Conservation (phyloP, 2,329 filamentous ascomycete genomes). For the Daldinia sp. region DNA sequence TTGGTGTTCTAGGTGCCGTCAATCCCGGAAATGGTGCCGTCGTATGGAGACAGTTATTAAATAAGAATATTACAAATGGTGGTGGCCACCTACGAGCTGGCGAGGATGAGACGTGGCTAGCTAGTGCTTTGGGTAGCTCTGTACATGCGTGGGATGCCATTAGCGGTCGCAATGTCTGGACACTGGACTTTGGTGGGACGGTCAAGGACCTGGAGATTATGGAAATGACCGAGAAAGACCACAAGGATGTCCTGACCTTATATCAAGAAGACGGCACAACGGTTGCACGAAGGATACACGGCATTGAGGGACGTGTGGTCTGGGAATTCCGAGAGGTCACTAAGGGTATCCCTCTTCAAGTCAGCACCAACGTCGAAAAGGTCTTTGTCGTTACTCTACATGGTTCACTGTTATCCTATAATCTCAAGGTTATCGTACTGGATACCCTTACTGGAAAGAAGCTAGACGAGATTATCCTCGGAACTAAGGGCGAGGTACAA, state of each 20-base stretch:
- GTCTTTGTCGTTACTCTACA: conserved; percentile 83
- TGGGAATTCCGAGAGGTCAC: conserved; percentile 80
- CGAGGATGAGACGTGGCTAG: conserved; percentile 80
- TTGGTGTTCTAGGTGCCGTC: conserved; percentile 83
- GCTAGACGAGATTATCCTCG: conserved; percentile 74
- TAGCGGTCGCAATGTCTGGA: conserved; percentile 82
- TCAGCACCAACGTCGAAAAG: conserved; percentile 73
- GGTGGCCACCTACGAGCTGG: conserved; percentile 71
- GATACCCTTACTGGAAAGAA: conserved; percentile 78
- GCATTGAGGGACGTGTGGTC: conserved; percentile 73
- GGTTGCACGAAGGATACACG: conserved; percentile 75
- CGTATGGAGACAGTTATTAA: conserved; percentile 84
- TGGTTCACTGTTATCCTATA: conserved; percentile 73
- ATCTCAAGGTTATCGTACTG: conserved; percentile 77
- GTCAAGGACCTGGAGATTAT: conserved; percentile 80
- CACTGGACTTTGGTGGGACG: conserved; percentile 64
- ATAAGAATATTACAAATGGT: conserved; percentile 57
- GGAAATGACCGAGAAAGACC: conserved; percentile 67
- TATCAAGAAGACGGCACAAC: conserved; percentile 65
- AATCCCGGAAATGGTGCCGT: conserved; percentile 86
- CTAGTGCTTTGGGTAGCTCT: conserved; percentile 73
- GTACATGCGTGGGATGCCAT: conserved; percentile 85
- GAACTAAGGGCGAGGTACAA: conserved; percentile 77
- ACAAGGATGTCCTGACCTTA: conserved; percentile 77
- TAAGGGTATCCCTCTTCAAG: conserved; percentile 76